Evolutionary conservation across 371 early-diverging fungal species (phyloP).

Genomic region (Mortierella sp.): DNA sequence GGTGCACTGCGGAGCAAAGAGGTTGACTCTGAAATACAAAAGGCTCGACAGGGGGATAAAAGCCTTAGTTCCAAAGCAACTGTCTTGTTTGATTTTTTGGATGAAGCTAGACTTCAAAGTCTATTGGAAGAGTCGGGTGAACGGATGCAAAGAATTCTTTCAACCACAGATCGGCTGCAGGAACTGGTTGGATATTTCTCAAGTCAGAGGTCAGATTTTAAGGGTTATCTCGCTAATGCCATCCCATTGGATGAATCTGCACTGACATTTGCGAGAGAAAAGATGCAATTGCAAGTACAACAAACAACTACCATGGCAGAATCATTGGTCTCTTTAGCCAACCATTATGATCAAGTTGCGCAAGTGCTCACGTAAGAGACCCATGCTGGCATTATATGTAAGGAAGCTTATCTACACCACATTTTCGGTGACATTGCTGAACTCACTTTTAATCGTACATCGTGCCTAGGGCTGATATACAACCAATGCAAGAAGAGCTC

Average conservation of each 20-base stretch:
- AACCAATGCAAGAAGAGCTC: constrained; percentile 43
- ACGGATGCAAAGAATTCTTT: constrained; percentile 25
- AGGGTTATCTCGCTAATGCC: constrained; percentile 26
- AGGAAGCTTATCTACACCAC: background rate
- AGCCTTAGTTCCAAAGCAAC: constrained; percentile 4
- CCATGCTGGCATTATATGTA: background rate
- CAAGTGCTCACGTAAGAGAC: constrained; percentile 55
- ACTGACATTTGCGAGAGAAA: constrained; percentile 51
- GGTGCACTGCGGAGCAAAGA: constrained; percentile 30
- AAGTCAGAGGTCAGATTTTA: constrained; percentile 36
- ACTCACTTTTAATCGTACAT: background rate
- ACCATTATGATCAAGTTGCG: constrained; percentile 59
- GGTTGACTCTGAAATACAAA: constrained; percentile 50
- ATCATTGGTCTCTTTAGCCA: constrained; percentile 53
- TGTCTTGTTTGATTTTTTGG: constrained; percentile 43
- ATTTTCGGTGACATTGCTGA: background rate
- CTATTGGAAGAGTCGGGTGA: constrained; percentile 33
- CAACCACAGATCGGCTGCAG: constrained; percentile 20
- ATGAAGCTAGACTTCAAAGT: constrained; percentile 37
- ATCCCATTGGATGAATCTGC: constrained; percentile 58
- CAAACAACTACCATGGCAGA: constrained; percentile 59
- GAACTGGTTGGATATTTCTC: constrained; percentile 25
- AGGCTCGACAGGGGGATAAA: constrained; percentile 4
- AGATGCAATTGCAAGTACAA: constrained; percentile 53
- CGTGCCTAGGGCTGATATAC: constrained; percentile 32